Conservation (phyloP, 192 early-diverging fungal species). For the Coemansia sp. region DNA sequence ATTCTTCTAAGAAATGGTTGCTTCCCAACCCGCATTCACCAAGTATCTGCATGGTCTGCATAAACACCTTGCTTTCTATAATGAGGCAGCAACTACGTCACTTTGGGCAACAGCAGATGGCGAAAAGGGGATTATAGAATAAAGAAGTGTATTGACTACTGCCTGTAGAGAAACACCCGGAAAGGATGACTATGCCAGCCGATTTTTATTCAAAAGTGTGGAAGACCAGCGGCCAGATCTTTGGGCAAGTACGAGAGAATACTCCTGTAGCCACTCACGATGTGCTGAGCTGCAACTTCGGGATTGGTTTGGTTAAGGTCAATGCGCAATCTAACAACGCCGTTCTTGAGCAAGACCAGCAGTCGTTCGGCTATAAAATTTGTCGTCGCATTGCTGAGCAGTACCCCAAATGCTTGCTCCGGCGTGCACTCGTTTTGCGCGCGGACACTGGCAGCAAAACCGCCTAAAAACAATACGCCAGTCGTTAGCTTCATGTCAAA, state of each 20-base stretch:
- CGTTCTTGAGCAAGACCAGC: constrained; percentile 16
- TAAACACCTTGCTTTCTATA: not conserved
- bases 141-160: not conserved
- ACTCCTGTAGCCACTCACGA: constrained; percentile 19
- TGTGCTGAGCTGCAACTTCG: constrained; percentile 10
- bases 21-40: not conserved
- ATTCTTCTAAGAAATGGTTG: not conserved
- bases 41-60: not conserved
- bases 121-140: not conserved
- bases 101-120: not conserved
- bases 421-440: constrained; percentile 35
- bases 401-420: constrained; percentile 30
- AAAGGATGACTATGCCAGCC: not conserved
- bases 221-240: constrained; percentile 10
- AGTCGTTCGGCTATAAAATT: constrained; percentile 18
- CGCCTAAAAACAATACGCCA: constrained; percentile 1
- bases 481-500: constrained; percentile 18
- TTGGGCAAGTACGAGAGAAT: constrained; percentile 16
- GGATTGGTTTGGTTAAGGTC: constrained; percentile 9
- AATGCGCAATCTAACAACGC: constrained; percentile 5
- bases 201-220: not conserved
- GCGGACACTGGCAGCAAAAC: not conserved
- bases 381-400: constrained; percentile 26
- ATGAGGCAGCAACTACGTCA: not conserved
- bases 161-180: not conserved